phyloP scores from a whole-genome alignment of 768 basidiomycete species.

The Lactarius hatsudake region DNA sequence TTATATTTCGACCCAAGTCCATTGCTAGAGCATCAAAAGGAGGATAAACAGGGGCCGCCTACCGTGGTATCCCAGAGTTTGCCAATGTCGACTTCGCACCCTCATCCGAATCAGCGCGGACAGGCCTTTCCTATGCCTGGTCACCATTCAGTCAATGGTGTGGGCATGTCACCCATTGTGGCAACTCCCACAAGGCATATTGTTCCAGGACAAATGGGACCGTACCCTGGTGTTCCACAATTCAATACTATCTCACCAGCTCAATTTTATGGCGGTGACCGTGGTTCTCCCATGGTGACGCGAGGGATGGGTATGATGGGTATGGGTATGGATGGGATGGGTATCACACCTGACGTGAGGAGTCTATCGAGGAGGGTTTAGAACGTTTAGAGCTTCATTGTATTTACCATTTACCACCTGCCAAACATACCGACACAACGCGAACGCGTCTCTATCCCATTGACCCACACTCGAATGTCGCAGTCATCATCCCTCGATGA shows the following conservation, averaged over 20 bases:
- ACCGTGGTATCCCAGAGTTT: not conserved
- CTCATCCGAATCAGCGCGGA: conserved; percentile 16
- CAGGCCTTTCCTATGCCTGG: conserved; percentile 16
- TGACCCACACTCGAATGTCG: not conserved
- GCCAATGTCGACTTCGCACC: conserved; percentile 28
- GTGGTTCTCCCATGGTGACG: conserved; percentile 26
- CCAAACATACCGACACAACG: conserved; percentile 25
- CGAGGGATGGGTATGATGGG: conserved; percentile 21
- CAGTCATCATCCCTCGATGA: conserved; percentile 14
- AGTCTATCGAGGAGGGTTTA: conserved; percentile 24
- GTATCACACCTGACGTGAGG: conserved; percentile 27
- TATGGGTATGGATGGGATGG: conserved; percentile 29
- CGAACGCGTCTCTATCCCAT: conserved; percentile 22
- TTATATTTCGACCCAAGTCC: conserved; percentile 69
- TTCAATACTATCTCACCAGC: conserved; percentile 39
- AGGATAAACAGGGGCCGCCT: conserved; percentile 24
- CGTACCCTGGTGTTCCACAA: conserved; percentile 28
- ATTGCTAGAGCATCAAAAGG: conserved; percentile 33
- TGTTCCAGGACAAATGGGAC: conserved; percentile 31
- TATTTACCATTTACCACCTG: not conserved
- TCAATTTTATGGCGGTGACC: conserved; percentile 41
- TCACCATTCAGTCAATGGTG: conserved; percentile 27
- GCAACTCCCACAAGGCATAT: conserved; percentile 32
- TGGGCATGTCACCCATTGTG: conserved; percentile 23
- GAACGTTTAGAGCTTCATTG: not conserved